Evolutionary conservation across 768 basidiomycete genomes (phyloP), one percentile per base, ranked within the genome.

Genomic region (Lentinula edodes): DNA sequence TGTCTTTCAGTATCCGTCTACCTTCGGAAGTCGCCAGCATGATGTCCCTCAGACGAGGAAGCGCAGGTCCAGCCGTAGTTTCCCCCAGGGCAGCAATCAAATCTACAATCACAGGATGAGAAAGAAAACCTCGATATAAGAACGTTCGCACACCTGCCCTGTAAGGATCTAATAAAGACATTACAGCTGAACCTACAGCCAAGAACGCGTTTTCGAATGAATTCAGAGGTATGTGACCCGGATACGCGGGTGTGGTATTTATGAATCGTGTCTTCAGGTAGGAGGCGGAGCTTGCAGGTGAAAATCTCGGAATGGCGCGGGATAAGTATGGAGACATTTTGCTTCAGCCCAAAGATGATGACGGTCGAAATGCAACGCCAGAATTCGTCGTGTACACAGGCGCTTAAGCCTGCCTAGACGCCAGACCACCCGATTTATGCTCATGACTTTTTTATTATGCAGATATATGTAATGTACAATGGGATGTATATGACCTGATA

Each of bases 1-100:
- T 78, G 52, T 95, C 86, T 68, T 85, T 88, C 60, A 98, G 79
- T 50, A 99, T 89, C 63, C 80, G 79, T 23, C 95, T 82, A 5
- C 96, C 97, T 74, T 97, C 94, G 2, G 84, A 72, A 67, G 88
- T 87, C 38, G 80, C 79, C 2, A 91, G 82, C 90, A 98, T 93
- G 39, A 71, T 70, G 64, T 92, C 88, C 36, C 91, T 86, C 52
- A 97, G 75, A 52, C 81, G 79, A 6, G 91, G 87, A 45, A 98
- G 79, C 58, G 87, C 85, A 0, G 85, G 80, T 2, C 91, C 89
- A 6, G 94, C 91, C 0, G 96, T 95, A 1, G 93, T 93, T 74
- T 98, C 97, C 23, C 93, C 93, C 8, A 98, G 81, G 5, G 93
- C 90, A 10, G 97, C 95, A 45, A 98, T 84, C 89, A 99, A 93